Evolutionary conservation across 208 protist genomes (phyloP).

Genomic region (Trypanosoma avium): DNA sequence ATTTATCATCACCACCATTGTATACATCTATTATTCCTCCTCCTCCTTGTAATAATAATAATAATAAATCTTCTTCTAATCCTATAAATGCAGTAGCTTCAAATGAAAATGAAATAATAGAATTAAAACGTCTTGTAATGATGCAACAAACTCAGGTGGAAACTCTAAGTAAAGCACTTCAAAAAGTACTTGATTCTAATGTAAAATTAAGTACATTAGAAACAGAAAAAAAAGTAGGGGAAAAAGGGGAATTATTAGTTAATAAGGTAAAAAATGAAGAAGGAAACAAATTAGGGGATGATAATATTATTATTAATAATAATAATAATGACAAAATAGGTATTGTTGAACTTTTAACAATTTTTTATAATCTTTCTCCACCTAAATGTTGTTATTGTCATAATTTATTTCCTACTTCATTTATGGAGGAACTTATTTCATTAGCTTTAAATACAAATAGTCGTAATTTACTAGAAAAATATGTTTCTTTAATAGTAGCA

Average conservation of each 20-base stretch:
- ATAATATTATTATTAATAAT: not conserved
- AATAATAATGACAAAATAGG: conserved; percentile 2
- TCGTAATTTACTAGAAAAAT: conserved; percentile 19
- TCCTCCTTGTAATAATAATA: too few species aligned
- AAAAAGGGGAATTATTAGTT: not conserved
- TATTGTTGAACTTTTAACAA: conserved; percentile 26
- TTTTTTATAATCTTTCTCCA: conserved; percentile 24
- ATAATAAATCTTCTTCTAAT: too few species aligned
- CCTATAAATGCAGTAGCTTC: too few species aligned
- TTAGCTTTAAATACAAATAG: conserved; percentile 21
- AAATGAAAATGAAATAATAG: too few species aligned
- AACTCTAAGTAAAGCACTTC: too few species aligned
- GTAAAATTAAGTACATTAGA: too few species aligned
- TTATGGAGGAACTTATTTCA: conserved; percentile 26
- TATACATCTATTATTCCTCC: not conserved
- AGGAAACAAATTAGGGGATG: not conserved
- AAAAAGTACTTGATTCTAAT: too few species aligned
- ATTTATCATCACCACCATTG: too few species aligned
- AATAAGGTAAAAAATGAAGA: not conserved
- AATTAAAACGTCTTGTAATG: too few species aligned
- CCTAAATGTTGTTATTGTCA: conserved; percentile 11
- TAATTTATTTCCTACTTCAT: conserved; percentile 8
- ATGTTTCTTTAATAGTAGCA: conserved; percentile 18
- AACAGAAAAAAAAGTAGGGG: not conserved
- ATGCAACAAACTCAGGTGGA: too few species aligned